Conservation (phyloP, 768 basidiomycete species). For the Leccinellum albellum region DNA sequence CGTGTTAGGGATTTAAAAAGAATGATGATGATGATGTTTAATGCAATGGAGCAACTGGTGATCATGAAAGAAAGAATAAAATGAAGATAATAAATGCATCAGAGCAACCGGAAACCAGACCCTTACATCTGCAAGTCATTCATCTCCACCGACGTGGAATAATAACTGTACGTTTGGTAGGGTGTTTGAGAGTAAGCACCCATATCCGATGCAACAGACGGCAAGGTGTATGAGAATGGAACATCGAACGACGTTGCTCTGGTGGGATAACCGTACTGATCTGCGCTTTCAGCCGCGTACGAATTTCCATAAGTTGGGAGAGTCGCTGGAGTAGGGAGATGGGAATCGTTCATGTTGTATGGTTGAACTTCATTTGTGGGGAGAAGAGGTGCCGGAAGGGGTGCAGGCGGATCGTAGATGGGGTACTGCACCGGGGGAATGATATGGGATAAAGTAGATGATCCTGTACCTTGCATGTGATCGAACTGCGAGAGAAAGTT, state of each 20-base stretch:
- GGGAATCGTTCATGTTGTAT: background rate
- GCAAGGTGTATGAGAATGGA: background rate
- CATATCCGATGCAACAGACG: background rate
- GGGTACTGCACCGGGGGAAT: background rate
- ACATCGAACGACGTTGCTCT: background rate
- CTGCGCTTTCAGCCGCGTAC: background rate
- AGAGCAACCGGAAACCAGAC: background rate
- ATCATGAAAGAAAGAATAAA: background rate
- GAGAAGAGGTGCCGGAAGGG: background rate
- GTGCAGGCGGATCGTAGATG: background rate
- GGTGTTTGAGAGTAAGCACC: background rate
- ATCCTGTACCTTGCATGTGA: background rate
- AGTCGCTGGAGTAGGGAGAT: background rate
- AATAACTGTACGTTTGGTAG: no score
- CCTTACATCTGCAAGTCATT: background rate
- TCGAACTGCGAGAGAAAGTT: background rate
- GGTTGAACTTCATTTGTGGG: background rate
- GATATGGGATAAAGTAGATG: background rate
- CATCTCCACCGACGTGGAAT: no score
- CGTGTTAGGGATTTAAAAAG: background rate
- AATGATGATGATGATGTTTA: background rate
- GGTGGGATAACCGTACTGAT: background rate
- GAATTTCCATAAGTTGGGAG: background rate
- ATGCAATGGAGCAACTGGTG: background rate
- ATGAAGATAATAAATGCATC: background rate